Percentiles rank a stretch among this genome's conserved stretches.
These are phyloP conservation scores for Pseudogymnoascus sp. DNA, from an alignment of 2,329 filamentous ascomycete species.

Conservation along the genomic window DNA sequence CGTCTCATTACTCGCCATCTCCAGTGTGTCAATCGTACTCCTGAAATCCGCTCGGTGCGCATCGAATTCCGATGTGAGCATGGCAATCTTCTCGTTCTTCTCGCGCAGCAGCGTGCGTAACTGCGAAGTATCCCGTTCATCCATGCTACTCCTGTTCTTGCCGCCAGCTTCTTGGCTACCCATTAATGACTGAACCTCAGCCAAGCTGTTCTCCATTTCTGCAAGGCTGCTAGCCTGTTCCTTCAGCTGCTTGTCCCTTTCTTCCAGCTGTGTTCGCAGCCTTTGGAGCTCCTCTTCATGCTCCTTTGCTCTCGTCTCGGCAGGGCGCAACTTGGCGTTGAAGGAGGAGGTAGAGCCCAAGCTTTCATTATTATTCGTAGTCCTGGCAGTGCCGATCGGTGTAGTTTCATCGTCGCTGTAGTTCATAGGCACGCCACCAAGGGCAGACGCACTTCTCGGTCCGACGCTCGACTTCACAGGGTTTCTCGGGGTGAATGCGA, in stretches of 20 bases:
- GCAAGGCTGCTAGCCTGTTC: conserved; percentile 75
- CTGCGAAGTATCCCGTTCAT: conserved; percentile 67
- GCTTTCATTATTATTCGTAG: conserved; percentile 46
- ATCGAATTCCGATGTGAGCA: conserved; percentile 91
- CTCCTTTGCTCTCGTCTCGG: conserved; percentile 34
- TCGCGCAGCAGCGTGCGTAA: conserved; percentile 78
- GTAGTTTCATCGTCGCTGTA: conserved; percentile 50
- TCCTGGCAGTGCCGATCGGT: conserved; percentile 44
- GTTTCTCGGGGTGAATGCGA: conserved; percentile 37
- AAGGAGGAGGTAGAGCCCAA: conserved; percentile 49
- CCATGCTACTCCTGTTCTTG: conserved; percentile 42
- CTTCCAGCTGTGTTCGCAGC: conserved; percentile 67
- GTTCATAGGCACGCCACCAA: conserved; percentile 41
- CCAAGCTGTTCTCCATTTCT: conserved; percentile 84
- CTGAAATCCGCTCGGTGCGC: conserved; percentile 90
- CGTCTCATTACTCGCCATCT: conserved; percentile 91
- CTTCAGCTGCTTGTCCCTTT: conserved; percentile 78
- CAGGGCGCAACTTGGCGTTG: conserved; percentile 44
- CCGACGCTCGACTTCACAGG: conserved; percentile 43
- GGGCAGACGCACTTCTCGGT: conserved; percentile 52
- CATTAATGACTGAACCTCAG: conserved; percentile 72
- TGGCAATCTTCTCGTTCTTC: conserved; percentile 93
- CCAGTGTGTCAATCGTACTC: conserved; percentile 92
- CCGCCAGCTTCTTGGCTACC: conserved; percentile 45
- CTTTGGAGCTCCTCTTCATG: conserved; percentile 64